These are phyloP conservation scores for Plectosphaerella plurivora DNA, from an alignment of 2,329 filamentous ascomycete genomes.

Conservation along the genomic window DNA sequence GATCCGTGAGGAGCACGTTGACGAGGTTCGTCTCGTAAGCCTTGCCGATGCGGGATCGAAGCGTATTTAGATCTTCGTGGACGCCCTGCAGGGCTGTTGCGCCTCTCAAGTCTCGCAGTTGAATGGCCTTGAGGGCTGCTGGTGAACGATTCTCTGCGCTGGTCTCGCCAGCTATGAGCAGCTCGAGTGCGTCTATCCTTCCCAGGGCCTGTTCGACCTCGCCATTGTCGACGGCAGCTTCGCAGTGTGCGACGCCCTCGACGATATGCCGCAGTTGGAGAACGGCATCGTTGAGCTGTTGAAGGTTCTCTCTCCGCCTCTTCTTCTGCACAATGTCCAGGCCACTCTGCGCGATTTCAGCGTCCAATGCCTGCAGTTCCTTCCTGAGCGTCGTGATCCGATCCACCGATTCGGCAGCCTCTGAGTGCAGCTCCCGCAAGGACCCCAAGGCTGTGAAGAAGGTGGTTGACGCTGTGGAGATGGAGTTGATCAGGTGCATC, in stretches of 20 bases:
- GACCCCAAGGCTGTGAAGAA: slow-evolving; percentile 95
- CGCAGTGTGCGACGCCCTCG: slow-evolving; percentile 68
- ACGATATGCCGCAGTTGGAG: slow-evolving; percentile 78
- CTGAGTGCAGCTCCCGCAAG: slow-evolving; percentile 82
- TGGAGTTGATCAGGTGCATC: slow-evolving; percentile 92
- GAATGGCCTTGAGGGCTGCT: slow-evolving; percentile 23
- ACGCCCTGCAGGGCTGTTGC: slow-evolving; percentile 79
- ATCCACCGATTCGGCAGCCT: slow-evolving; percentile 85
- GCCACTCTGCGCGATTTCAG: slow-evolving; percentile 81
- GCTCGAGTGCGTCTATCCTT: slow-evolving; percentile 72
- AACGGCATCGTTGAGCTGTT: slow-evolving; percentile 76
- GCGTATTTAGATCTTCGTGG: slow-evolving; percentile 67
- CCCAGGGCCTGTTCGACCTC: slow-evolving; percentile 76
- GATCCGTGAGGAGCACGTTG: slow-evolving; percentile 70
- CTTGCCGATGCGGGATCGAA: slow-evolving; percentile 79
- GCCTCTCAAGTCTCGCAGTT: slow-evolving; percentile 65
- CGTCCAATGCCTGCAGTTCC: slow-evolving; percentile 76
- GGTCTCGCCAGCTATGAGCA: slow-evolving; percentile 69
- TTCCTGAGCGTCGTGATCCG: slow-evolving; percentile 77
- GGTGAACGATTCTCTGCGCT: slow-evolving; percentile 29
- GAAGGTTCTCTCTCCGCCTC: slow-evolving; percentile 76
- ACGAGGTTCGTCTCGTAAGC: slow-evolving; percentile 81
- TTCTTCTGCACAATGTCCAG: slow-evolving; percentile 82
- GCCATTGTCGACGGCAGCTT: slow-evolving; percentile 77
- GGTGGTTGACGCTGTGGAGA: slow-evolving; percentile 90